phyloP scores from a whole-genome alignment of 305 asterid genomes.

The Stenogyne calaminthoides region DNA sequence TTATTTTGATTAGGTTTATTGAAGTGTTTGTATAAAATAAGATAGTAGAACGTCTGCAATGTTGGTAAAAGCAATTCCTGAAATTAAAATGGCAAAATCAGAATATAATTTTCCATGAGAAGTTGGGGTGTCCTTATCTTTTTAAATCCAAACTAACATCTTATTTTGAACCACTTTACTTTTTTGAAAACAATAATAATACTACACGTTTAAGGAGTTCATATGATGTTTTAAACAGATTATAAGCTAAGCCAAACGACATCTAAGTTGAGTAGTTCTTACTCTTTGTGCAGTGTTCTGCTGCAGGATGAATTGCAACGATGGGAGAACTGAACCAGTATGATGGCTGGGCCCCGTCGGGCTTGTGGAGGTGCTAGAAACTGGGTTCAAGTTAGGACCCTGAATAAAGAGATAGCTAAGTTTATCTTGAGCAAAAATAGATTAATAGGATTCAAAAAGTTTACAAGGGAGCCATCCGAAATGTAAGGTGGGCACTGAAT shows the following conservation, averaged over 20 bases:
- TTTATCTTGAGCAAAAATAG: conserved; percentile 9
- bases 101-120: background rate
- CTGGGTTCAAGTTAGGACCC: conserved; percentile 49
- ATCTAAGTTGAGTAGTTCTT: conserved; percentile 29
- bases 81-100: background rate
- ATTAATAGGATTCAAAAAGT: background rate
- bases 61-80: background rate
- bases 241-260: background rate
- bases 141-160: background rate
- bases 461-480: background rate
- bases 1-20: background rate
- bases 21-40: background rate
- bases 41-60: background rate
- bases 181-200: background rate
- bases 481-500: background rate
- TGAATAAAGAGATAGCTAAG: conserved; percentile 39
- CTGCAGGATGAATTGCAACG: conserved; percentile 71
- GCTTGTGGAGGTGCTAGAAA: conserved; percentile 57
- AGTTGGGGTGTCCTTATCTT: background rate
- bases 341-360: conserved; percentile 43
- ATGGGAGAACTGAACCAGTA: conserved; percentile 66
- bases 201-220: background rate
- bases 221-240: background rate
- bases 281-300: conserved; percentile 83
- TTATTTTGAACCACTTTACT: background rate